Percentiles rank a stretch among this genome's conserved stretches.
These are phyloP conservation scores for Incumbomyces lentus DNA, from an alignment of 2,329 filamentous ascomycete species.

Conservation along the genomic window DNA sequence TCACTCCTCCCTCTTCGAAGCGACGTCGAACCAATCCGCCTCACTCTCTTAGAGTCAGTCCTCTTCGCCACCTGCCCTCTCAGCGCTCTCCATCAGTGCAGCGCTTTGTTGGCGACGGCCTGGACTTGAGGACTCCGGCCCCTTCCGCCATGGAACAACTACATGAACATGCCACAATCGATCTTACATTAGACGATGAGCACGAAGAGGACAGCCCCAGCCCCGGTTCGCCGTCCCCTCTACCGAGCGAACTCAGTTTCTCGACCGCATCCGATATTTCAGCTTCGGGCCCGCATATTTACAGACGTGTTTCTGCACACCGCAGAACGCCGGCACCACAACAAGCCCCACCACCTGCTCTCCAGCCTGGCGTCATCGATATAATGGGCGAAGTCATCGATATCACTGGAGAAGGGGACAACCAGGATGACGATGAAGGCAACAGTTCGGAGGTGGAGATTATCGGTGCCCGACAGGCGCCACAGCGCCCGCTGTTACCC, in stretches of 20 bases:
- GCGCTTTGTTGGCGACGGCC: slow-evolving; percentile 42
- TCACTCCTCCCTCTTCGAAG: slow-evolving; percentile 19
- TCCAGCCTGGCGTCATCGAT: slow-evolving; percentile 1
- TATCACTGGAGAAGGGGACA: neutral
- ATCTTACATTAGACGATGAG: slow-evolving; percentile 29
- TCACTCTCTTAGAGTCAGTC: slow-evolving; percentile 16
- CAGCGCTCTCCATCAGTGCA: slow-evolving; percentile 23
- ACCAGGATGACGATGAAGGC: slow-evolving; percentile 8
- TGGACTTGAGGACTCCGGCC: slow-evolving; percentile 44
- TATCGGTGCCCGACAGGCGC: slow-evolving; percentile 20
- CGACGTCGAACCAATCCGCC: slow-evolving; percentile 15
- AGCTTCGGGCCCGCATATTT: too few species aligned
- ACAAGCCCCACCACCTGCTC: neutral
- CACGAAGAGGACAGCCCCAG: neutral
- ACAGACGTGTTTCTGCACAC: neutral
- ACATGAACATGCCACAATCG: slow-evolving; percentile 7
- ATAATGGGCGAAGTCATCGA: neutral
- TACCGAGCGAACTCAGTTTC: neutral
- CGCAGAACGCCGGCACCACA: neutral
- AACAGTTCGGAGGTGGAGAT: slow-evolving; percentile 43
- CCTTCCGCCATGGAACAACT: slow-evolving; percentile 27
- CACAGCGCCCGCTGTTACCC: slow-evolving; percentile 2
- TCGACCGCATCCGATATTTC: neutral
- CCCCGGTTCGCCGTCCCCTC: neutral
- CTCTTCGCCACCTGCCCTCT: slow-evolving; percentile 10